Conservation (phyloP, 129 eudicot genomes). For the Apium graveolens region DNA sequence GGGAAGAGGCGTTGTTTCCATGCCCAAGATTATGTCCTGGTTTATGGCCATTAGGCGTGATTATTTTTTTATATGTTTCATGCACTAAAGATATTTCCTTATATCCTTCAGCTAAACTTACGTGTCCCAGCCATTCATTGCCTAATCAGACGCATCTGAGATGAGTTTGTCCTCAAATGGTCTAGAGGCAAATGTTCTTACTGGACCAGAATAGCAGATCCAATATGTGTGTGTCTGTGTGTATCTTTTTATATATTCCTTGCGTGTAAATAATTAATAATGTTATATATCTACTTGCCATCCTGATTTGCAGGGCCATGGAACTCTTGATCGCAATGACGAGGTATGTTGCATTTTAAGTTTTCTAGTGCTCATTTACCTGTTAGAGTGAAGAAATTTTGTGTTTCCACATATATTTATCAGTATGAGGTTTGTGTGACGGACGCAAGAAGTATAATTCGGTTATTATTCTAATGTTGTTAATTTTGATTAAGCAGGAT, state of each 20-base stretch:
- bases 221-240: background rate
- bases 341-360: conserved; percentile 47
- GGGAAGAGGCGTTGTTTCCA: background rate
- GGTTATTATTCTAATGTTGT: background rate
- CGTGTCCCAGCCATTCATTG: background rate
- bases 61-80: background rate
- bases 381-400: background rate
- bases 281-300: background rate
- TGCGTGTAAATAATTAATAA: background rate
- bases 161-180: background rate
- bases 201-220: background rate
- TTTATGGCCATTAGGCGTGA: background rate
- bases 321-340: conserved; percentile 66
- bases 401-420: background rate
- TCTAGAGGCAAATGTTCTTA: background rate
- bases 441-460: background rate
- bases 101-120: background rate
- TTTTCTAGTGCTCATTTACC: background rate
- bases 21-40: background rate
- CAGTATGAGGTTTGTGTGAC: background rate
- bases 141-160: background rate
- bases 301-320: conserved; percentile 49
- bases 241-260: background rate
- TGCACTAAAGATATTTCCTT: background rate
- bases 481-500: conserved; percentile 41